phyloP scores from a whole-genome alignment of 192 early-diverging fungal species.

The Rhizophagus sp. region DNA sequence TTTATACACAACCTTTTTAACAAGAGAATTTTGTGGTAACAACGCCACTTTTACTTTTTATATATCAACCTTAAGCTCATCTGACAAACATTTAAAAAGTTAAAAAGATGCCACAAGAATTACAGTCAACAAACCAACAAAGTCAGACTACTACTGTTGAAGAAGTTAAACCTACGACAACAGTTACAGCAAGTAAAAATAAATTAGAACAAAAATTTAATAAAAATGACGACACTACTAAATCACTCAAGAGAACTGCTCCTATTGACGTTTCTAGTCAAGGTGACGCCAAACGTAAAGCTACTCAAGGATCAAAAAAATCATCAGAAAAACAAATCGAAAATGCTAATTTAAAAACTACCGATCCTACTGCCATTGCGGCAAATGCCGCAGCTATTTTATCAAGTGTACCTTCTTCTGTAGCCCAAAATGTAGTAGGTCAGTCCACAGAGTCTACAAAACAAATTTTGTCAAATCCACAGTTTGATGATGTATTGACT shows the following conservation, averaged over 20 bases:
- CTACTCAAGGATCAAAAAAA: constrained; percentile 2
- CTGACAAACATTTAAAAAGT: not conserved
- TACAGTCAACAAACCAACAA: constrained; percentile 9
- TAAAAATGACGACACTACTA: constrained; percentile 7
- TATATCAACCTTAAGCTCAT: not conserved
- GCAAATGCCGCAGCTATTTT: constrained; percentile 11
- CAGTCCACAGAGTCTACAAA: not conserved
- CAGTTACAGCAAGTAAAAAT: constrained; percentile 6
- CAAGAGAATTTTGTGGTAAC: not conserved
- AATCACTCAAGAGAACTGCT: constrained; percentile 19
- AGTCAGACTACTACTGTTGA: not conserved
- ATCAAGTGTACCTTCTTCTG: not conserved
- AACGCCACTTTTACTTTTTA: not conserved
- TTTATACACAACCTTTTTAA: not conserved
- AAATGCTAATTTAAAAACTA: not conserved
- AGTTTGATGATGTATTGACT: not conserved
- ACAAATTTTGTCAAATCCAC: not conserved
- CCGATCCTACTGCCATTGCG: not conserved
- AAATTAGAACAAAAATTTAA: constrained; percentile 6
- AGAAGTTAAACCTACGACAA: not conserved
- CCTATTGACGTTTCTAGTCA: not conserved
- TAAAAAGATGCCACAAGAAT: constrained; percentile 11
- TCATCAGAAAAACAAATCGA: not conserved
- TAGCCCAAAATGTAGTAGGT: not conserved
- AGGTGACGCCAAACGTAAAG: constrained; percentile 25